Conservation (phyloP, 305 asterid species). For the Rubia peregrina region DNA sequence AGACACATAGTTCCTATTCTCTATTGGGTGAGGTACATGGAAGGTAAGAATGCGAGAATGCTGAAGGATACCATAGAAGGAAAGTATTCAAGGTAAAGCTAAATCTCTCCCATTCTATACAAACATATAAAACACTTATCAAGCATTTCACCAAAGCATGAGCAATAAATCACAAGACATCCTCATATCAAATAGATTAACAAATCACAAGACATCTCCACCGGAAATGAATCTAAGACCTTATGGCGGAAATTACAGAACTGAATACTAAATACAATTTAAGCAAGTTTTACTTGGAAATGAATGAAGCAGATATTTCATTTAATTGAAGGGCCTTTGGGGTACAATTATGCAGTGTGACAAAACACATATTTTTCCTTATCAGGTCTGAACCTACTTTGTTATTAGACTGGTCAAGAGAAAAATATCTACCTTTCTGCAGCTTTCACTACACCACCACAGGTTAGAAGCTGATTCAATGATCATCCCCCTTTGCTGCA, state of each 20-base stretch:
- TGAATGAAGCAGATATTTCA: neutral
- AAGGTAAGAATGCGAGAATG: neutral
- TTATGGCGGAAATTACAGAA: neutral
- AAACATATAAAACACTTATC: neutral
- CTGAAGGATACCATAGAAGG: neutral
- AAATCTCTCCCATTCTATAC: neutral
- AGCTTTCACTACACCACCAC: slow-evolving; percentile 81
- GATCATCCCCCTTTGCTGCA: slow-evolving; percentile 34
- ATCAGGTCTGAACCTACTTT: neutral
- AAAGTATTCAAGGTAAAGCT: neutral
- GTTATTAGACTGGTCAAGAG: slow-evolving; percentile 12
- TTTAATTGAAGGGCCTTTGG: neutral
- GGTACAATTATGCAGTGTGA: neutral
- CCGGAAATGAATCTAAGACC: neutral
- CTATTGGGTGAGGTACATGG: neutral
- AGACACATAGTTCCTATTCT: neutral
- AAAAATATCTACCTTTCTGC: slow-evolving; percentile 52
- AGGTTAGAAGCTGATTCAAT: slow-evolving; percentile 39
- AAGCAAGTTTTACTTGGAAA: neutral
- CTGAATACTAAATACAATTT: neutral
- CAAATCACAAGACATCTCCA: neutral
- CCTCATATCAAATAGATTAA: neutral
- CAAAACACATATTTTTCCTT: neutral
- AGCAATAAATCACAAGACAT: neutral
- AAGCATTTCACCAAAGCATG: neutral